Evolutionary conservation across 2,329 filamentous ascomycete genomes (phyloP).

Genomic region (Trichoderma sp.): DNA sequence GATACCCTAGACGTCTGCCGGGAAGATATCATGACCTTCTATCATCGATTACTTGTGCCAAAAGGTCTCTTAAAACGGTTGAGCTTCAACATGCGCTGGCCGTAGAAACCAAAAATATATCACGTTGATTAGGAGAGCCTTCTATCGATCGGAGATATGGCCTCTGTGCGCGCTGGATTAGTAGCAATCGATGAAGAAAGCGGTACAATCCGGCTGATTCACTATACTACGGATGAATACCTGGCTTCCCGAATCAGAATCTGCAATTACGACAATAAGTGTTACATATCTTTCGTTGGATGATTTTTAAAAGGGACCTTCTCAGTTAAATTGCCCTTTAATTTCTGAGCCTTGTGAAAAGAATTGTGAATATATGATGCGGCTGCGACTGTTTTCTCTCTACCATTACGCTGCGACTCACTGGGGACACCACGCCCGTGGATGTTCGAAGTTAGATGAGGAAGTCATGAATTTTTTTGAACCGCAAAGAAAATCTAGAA

Average conservation of each 20-base stretch:
- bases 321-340: not conserved
- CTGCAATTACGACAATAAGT: not conserved
- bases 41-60: not conserved
- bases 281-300: not conserved
- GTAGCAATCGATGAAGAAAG: not conserved
- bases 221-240: not conserved
- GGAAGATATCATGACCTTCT: not conserved
- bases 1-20: not conserved
- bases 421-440: too few relatives aligned
- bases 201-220: not conserved
- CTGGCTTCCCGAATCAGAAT: not conserved
- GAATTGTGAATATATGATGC: not conserved
- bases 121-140: not conserved
- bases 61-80: not conserved
- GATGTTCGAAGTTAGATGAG: too few relatives aligned
- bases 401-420: not conserved
- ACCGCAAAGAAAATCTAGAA: too few relatives aligned
- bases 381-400: not conserved
- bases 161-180: not conserved
- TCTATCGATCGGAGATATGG: not conserved
- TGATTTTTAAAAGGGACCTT: fast-evolving
- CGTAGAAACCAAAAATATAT: not conserved
- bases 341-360: too few relatives aligned
- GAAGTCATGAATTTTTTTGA: too few relatives aligned
- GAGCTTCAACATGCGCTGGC: not conserved